Conservation (phyloP, 176 grass and related monocot genomes). For the Bonia amplexicaulis region DNA sequence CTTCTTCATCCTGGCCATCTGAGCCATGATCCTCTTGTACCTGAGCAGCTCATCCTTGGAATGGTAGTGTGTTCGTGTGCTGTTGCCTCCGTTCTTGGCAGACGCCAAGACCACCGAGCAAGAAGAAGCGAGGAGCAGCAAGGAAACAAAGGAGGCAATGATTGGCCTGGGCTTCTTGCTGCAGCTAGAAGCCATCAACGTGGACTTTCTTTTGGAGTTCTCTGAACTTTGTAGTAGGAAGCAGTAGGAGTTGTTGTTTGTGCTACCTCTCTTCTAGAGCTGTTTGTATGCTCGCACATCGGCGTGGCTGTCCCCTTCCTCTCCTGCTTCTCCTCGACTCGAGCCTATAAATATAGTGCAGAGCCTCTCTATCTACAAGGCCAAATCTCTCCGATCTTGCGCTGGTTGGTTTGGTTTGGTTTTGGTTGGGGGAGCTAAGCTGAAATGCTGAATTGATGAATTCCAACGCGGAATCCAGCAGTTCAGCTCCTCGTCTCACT, state of each 20-base stretch:
- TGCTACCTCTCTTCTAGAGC: background rate
- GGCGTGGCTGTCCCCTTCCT: constrained; percentile 33
- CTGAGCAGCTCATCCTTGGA: constrained; percentile 21
- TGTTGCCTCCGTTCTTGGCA: background rate
- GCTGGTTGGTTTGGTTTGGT: constrained; percentile 2
- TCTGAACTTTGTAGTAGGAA: background rate
- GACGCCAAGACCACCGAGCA: background rate
- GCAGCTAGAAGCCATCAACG: constrained; percentile 20
- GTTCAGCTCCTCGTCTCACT: background rate
- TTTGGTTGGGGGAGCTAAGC: background rate
- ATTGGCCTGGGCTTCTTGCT: background rate
- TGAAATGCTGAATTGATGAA: background rate
- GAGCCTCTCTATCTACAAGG: background rate
- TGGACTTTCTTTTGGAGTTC: background rate
- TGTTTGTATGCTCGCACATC: constrained; percentile 22
- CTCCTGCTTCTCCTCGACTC: background rate
- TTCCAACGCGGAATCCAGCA: constrained; percentile 13
- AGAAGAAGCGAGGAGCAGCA: constrained; percentile 14
- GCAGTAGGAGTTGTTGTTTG: background rate
- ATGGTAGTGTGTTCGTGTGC: background rate
- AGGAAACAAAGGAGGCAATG: constrained; percentile 14
- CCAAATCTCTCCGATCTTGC: background rate
- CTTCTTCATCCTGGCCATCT: constrained; percentile 43
- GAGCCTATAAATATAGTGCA: constrained; percentile 25
- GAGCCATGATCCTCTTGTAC: constrained; percentile 36